Base-by-base conservation (phyloP, 2,329 filamentous ascomycete genomes). In the Penicillium sp. region DNA sequence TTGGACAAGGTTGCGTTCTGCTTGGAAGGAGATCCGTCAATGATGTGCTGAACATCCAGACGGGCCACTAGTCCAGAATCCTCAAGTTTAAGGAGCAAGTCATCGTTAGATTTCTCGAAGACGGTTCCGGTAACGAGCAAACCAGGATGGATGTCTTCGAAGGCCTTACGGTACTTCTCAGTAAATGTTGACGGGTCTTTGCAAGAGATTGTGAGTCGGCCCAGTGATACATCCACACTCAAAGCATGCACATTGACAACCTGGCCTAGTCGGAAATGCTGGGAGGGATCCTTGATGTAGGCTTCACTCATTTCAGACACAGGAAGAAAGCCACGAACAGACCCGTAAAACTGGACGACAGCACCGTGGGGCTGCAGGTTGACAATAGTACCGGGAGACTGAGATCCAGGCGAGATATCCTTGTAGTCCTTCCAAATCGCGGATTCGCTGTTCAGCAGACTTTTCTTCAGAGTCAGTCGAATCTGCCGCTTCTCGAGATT, bases 271-370 rank as follows among this genome's bases (percentile, higher is more conserved):
- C 84, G 82, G 72, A 98, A 98, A 67, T 97, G 90, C 58, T 94
- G 83, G 31, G 79, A 80, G 4, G 93, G 89, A 58, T 96, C 86
- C 52, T 85, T 80, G 57, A 98, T 96, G 60, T 85, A 96, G 8
- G 90, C 89, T 63, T 98, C 93, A 62, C 93, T 97, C 93, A 98
- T 98, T 67, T 98, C 91, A 1, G 87, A 87, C 1, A 94, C 83
- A 2, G 93, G 93, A 39, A 98, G 75, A 71, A 94, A 98, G 7
- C 86, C 94, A 50, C 81, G 80, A 14, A 98, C 74, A 7, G 75
- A 70, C 13, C 88, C 88, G 58, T 94, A 98, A 67, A 97, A 98
- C 60, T 94, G 88, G 37, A 98, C 85, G 13, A 91, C 80, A 8
- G 93, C 93, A 43, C 93, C 93, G 37, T 81, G 80, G 3, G 78